A percentile compares a stretch with the other conserved stretches of the same genome.
Evolutionary conservation across 2,329 filamentous ascomycete genomes (phyloP).

Genomic region (Trematosphaeria pertusa): DNA sequence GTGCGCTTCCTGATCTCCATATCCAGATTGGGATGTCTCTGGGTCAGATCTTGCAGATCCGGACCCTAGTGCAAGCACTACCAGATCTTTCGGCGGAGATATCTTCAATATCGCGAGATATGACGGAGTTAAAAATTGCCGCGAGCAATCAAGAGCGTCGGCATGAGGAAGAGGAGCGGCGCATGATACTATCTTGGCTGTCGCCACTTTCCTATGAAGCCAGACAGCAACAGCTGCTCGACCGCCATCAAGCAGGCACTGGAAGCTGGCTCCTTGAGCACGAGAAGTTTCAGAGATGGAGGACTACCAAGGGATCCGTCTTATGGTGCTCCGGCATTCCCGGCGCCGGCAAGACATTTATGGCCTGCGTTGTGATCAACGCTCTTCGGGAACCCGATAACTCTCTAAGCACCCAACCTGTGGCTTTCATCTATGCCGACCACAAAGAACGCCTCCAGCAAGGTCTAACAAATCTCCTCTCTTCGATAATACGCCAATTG

Average conservation of each 20-base stretch:
- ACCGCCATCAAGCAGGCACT: neutral
- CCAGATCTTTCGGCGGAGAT: neutral
- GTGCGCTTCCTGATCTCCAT: conserved; percentile 1
- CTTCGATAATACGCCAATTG: conserved; percentile 1
- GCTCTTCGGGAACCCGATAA: neutral
- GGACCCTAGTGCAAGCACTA: neutral
- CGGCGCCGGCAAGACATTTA: conserved; percentile 7
- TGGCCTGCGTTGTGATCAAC: conserved; percentile 2
- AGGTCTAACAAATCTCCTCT: neutral
- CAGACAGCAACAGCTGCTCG: conserved; percentile 3
- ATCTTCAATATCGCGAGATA: neutral
- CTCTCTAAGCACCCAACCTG: neutral
- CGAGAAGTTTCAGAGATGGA: neutral
- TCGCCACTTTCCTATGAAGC: conserved; percentile 2
- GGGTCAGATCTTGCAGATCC: neutral
- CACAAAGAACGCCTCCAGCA: neutral
- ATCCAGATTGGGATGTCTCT: neutral
- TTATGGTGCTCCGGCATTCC: conserved; percentile 4
- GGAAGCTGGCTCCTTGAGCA: neutral
- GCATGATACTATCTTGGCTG: conserved; percentile 4
- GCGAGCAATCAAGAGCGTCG: neutral
- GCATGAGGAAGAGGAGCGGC: neutral
- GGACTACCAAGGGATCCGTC: neutral
- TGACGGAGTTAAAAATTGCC: neutral
- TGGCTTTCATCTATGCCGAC: conserved; percentile 4